Conservation (phyloP, 2,329 filamentous ascomycete genomes). For the Coleophoma cylindrospora region DNA sequence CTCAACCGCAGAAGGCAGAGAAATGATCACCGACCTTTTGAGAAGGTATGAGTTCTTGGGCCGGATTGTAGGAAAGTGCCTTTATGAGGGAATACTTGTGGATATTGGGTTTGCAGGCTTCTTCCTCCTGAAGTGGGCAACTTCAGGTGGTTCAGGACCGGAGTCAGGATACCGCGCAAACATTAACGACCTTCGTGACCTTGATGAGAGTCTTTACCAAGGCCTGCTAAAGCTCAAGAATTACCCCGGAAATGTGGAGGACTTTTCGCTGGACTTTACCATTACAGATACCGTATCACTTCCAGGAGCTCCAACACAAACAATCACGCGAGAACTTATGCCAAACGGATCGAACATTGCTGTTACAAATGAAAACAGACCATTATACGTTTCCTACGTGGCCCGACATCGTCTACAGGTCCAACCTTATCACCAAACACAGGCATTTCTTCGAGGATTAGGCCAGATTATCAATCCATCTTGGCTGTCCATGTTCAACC, state of each 20-base stretch:
- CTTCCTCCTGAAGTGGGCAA: slow-evolving; percentile 92
- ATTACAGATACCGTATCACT: slow-evolving; percentile 65
- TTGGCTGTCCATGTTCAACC: slow-evolving; percentile 99
- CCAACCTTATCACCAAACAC: slow-evolving; percentile 77
- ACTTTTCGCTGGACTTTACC: slow-evolving; percentile 83
- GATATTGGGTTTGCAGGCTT: slow-evolving; percentile 92
- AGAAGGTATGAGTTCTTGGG: slow-evolving; percentile 86
- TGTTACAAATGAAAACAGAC: slow-evolving; percentile 88
- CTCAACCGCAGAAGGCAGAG: slow-evolving; percentile 49
- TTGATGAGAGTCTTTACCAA: slow-evolving; percentile 87
- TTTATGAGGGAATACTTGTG: slow-evolving; percentile 94
- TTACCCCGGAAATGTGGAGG: slow-evolving; percentile 73
- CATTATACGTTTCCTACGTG: slow-evolving; percentile 91
- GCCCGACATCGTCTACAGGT: slow-evolving; percentile 79
- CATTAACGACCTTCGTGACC: slow-evolving; percentile 87
- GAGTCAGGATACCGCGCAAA: slow-evolving; percentile 80
- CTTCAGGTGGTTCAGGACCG: slow-evolving; percentile 61
- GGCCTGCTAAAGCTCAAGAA: slow-evolving; percentile 82
- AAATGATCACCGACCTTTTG: slow-evolving; percentile 55
- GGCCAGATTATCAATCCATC: slow-evolving; percentile 82
- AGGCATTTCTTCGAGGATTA: slow-evolving; percentile 82
- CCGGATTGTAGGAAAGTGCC: slow-evolving; percentile 88
- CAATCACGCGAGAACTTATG: slow-evolving; percentile 70
- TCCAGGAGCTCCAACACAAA: slow-evolving; percentile 44
- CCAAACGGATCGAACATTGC: slow-evolving; percentile 68